These are phyloP conservation scores for Lasiodiplodia gonubiensis DNA, from an alignment of 2,329 filamentous ascomycete genomes.

Conservation along the genomic window DNA sequence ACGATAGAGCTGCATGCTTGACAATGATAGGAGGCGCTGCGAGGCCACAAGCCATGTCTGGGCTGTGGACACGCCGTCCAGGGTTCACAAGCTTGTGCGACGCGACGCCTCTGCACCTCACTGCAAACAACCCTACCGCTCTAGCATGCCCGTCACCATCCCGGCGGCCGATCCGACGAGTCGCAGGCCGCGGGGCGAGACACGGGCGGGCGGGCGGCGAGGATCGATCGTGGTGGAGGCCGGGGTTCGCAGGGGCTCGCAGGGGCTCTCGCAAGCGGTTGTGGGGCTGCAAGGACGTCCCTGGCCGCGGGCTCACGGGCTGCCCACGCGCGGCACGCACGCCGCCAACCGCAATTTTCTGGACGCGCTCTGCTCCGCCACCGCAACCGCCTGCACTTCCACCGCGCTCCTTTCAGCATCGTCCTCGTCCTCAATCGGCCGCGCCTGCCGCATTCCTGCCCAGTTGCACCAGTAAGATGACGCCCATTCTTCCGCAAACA, in stretches of 20 bases:
- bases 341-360: constrained; percentile 5
- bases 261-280: constrained; percentile 5
- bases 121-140: constrained; percentile 24
- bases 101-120: constrained; percentile 26
- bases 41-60: constrained; percentile 27
- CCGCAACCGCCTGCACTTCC: constrained; percentile 22
- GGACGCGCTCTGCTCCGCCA: constrained; percentile 21
- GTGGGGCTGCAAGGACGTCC: constrained; percentile 14
- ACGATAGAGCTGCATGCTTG: constrained; percentile 27
- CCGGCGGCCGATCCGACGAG: constrained; percentile 14
- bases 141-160: constrained; percentile 24
- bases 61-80: constrained; percentile 24
- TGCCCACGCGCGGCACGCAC: constrained; percentile 20
- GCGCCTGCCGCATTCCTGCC: constrained; percentile 24
- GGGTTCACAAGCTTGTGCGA: constrained; percentile 24
- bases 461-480: constrained; percentile 23
- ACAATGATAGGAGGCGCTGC: constrained; percentile 26
- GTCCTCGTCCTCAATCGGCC: constrained; percentile 16
- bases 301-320: background rate
- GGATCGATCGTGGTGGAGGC: background rate
- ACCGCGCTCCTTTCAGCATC: constrained; percentile 18
- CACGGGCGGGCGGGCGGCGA: background rate
- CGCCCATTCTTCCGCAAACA: constrained; percentile 25
- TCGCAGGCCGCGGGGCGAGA: background rate
- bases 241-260: background rate